A percentile compares a stretch with the other conserved stretches of the same genome.
These are phyloP conservation scores for Moesziomyces parantarcticus DNA, from an alignment of 1,284 basidiomycete genomes.

Conservation along the genomic window DNA sequence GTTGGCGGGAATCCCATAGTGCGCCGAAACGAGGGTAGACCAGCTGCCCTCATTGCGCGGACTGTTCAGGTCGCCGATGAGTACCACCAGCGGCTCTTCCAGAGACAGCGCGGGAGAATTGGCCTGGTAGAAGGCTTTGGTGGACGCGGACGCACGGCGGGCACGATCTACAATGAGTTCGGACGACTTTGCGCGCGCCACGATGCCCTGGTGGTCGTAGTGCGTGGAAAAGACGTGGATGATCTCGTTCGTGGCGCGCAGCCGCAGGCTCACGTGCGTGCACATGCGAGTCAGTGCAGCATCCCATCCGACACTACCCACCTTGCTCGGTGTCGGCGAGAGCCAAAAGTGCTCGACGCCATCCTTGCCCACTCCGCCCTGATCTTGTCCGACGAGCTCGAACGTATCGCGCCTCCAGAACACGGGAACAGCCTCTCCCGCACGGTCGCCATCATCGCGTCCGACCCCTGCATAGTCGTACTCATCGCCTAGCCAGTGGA, in stretches of 20 bases:
- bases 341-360: slow-evolving; percentile 60
- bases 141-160: slow-evolving; percentile 16
- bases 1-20: slow-evolving; percentile 29
- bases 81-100: slow-evolving; percentile 41
- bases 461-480: slow-evolving; percentile 49
- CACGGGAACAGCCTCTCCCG: slow-evolving; percentile 54
- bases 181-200: slow-evolving; percentile 38
- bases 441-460: slow-evolving; percentile 36
- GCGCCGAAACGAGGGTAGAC: slow-evolving; percentile 46
- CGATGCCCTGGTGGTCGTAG: slow-evolving; percentile 54
- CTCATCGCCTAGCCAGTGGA: slow-evolving; percentile 31
- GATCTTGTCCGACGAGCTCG: slow-evolving; percentile 8
- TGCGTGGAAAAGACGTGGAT: slow-evolving; percentile 57
- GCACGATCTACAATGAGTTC: slow-evolving; percentile 46
- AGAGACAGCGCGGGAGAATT: not conserved
- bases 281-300: slow-evolving; percentile 56
- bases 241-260: slow-evolving; percentile 29
- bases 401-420: slow-evolving; percentile 49
- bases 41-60: slow-evolving; percentile 49
- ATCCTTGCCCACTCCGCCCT: slow-evolving; percentile 45
- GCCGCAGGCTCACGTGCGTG: slow-evolving; percentile 49
- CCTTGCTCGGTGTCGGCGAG: slow-evolving; percentile 25
- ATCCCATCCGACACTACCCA: slow-evolving; percentile 56
- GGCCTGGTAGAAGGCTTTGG: slow-evolving; percentile 2
- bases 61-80: slow-evolving; percentile 55